Evolutionary conservation across 345 rosid species (phyloP).

Genomic region (Anacardium occidentale): DNA sequence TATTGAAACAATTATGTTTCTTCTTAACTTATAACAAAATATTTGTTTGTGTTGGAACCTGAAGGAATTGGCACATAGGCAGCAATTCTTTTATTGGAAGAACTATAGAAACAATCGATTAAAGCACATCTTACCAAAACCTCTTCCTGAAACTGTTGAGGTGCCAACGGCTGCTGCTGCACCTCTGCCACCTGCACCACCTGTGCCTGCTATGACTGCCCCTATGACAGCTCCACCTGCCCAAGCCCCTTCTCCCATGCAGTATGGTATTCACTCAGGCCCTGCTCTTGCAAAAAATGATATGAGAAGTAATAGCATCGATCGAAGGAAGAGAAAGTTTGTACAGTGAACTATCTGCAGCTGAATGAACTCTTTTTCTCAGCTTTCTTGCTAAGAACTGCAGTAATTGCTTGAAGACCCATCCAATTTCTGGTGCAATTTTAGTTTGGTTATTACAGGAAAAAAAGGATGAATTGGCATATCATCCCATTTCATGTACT

Average conservation of each 20-base stretch:
- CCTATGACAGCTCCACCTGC: conserved; percentile 52
- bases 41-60: conserved; percentile 17
- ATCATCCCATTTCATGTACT: background rate
- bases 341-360: conserved; percentile 10
- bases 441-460: conserved; percentile 38
- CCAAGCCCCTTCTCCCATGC: conserved; percentile 81
- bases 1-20: background rate
- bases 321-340: conserved; percentile 86
- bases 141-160: conserved; percentile 80
- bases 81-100: conserved; percentile 97
- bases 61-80: conserved; percentile 93
- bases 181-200: conserved; percentile 42
- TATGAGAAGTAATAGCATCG: conserved; percentile 59
- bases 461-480: conserved; percentile 34
- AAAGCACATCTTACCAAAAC: conserved; percentile 88
- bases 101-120: conserved; percentile 90
- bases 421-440: conserved; percentile 8
- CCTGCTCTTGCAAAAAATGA: conserved; percentile 62
- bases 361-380: background rate
- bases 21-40: conserved; percentile 10
- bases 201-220: conserved; percentile 44
- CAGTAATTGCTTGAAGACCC: background rate
- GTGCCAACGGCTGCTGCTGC: conserved; percentile 43
- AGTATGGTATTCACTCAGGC: conserved; percentile 60
- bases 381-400: background rate